Base-by-base conservation (phyloP, 2,329 filamentous ascomycete species). In the Alternaria longipes region DNA sequence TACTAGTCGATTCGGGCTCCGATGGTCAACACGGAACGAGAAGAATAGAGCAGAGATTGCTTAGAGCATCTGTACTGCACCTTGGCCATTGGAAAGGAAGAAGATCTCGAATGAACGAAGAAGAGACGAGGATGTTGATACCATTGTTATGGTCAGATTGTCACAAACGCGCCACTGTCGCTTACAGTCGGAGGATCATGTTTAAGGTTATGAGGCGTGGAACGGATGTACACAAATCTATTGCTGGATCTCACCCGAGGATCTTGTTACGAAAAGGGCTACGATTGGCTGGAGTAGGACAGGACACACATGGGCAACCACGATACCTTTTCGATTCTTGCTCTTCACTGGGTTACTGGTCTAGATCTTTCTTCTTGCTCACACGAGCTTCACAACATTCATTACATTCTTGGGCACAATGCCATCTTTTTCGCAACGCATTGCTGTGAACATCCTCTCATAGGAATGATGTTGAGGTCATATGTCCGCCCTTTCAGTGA, bases 1-100 rank as follows among this genome's bases (percentile, higher is more conserved):
- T 80, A 75, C 67, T 80, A 78, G 69, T 63, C 67, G 69, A 59
- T 65, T 61, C 72, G 63, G 47, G 66, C 65, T 63, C 56, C 36
- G 64, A 62, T 44, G 65, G 58, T 65, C 64, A 30, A 8, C 30
- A 34, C n/a, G 45, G 26, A 38, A 18, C 18, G 14, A 56, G 41
- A 44, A 42, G 7, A 56, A 38, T 20, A 38, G 34, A 32, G 47
- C 44, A 22, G 59, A 30, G 56, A 65, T 62, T 62, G 44, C 22
- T 4, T 30, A 32, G 34, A 45, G 46, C 54, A 56, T 67, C 44
- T 28, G 46, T 59, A 58, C 55, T 59, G 62, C 66, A 67, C 62
- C 42, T 60, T 34, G 67, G 65, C 44, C 60, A 72, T 67, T 63
- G 69, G 53, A 74, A 44, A 20, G 22, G 38, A 44, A 11, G 41